Conservation (phyloP, 306 rosid genomes). For the Citrullus mucosospermus region DNA sequence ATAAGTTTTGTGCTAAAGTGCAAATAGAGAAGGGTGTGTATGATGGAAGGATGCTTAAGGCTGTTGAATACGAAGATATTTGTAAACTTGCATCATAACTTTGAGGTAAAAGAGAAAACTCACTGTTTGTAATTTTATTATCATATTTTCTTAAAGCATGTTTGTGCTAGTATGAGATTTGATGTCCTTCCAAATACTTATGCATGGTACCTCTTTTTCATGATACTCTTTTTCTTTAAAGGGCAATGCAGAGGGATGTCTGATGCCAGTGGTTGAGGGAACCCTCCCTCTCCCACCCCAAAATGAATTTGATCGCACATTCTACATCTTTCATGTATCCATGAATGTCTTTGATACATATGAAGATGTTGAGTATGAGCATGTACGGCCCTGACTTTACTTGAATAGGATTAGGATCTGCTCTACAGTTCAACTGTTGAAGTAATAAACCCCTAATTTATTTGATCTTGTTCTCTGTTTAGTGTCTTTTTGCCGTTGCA, state of each 20-base stretch:
- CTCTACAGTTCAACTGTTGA: neutral
- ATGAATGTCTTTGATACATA: neutral
- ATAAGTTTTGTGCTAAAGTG: conserved; percentile 64
- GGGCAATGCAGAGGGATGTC: neutral
- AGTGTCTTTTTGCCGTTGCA: neutral
- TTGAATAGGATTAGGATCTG: neutral
- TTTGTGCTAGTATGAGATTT: neutral
- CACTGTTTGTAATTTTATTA: neutral
- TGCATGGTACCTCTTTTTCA: neutral
- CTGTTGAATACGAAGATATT: conserved; percentile 72
- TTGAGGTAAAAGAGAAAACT: neutral
- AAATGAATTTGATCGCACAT: neutral
- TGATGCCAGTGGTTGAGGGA: neutral
- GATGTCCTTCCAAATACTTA: neutral
- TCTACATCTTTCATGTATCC: neutral
- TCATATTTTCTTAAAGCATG: neutral
- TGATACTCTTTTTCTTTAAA: neutral
- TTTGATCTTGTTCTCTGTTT: neutral
- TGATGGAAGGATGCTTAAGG: conserved; percentile 77
- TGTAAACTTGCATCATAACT: conserved; percentile 39
- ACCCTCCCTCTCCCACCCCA: neutral
- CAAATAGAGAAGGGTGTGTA: conserved; percentile 86
- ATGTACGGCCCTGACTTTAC: neutral
- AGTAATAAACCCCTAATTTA: neutral
- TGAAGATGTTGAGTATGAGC: neutral